Conservation (phyloP, 2,329 filamentous ascomycete genomes). For the Botryosphaeria dothidea region DNA sequence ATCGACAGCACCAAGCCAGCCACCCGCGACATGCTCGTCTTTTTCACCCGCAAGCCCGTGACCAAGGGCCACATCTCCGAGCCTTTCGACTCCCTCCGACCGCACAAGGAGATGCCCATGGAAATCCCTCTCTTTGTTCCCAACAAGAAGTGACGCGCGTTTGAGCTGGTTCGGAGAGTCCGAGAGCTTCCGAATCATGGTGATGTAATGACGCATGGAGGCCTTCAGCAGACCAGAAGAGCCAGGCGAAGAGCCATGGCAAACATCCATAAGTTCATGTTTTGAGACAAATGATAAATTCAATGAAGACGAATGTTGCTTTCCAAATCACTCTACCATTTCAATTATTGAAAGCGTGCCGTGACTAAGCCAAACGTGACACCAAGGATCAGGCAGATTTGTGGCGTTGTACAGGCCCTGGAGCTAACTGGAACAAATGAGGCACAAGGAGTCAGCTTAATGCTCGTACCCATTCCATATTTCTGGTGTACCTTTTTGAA, state of each 20-base stretch:
- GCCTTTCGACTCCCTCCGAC: conserved; percentile 27
- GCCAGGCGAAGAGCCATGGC: neutral
- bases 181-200: neutral
- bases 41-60: conserved; percentile 32
- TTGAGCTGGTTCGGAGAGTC: neutral
- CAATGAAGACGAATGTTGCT: neutral
- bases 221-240: neutral
- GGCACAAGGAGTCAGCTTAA: neutral
- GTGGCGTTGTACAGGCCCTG: neutral
- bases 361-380: neutral
- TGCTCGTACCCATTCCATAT: neutral
- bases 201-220: neutral
- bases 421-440: neutral
- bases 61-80: conserved; percentile 27
- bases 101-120: conserved; percentile 26
- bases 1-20: conserved; percentile 26
- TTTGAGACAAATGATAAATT: neutral
- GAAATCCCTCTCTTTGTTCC: neutral
- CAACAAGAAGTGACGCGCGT: neutral
- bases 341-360: neutral
- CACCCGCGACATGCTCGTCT: conserved; percentile 33
- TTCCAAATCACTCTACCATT: neutral
- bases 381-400: neutral
- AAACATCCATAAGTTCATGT: neutral
- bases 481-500: neutral